Base-by-base conservation (phyloP, 2,329 filamentous ascomycete genomes). In the Knoxdaviesia proteae region DNA sequence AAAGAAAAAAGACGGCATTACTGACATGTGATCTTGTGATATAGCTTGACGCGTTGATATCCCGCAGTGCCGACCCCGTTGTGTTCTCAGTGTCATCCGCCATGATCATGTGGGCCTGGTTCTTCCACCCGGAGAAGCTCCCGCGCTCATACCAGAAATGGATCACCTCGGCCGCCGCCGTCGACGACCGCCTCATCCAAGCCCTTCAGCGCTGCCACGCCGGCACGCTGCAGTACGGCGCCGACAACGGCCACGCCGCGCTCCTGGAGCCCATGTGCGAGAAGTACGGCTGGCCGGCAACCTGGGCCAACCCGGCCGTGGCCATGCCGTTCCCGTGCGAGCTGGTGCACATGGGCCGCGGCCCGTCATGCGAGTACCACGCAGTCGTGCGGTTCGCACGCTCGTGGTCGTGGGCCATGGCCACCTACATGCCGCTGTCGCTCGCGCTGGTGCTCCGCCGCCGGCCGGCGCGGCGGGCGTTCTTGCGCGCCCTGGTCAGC, bases 41-140 rank as follows among this genome's bases (percentile, higher is more conserved):
- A 1, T 38, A 58, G 57, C 38, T 46, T 10, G 57, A 61, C 43
- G 48, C 57, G 40, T 46, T 57, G 36, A 46, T 62, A 30, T 60
- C 61, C 34, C 52, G 48, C 5, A 50, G 59, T 36, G 51, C 73
- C n/a, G 80, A 88, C 53, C 71, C 81, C 4, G 59, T 70, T 5
- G 60, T 87, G 11, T 92, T 93, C 56, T 74, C 79, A 38, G 57
- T 68, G 34, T 86, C 81, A 20, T 76, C 72, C 36, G 79, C 77
- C 29, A 61, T 83, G 35, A 77, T 92, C 49, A 93, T 92, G 84
- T 88, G 82, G 79, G 71, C 82, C 11, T 93, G 82, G 81, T 78
- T 92, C 55, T 93, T 88, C 60, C 57, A 65, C 7, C 82, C 84
- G 0, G 65, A 72, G 34, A 68, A 72, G 20, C 67, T 93, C 1